A percentile compares a stretch with the other conserved stretches of the same genome.
Conservation (phyloP, 179 eudicot species). For the Beta macrorhiza region DNA sequence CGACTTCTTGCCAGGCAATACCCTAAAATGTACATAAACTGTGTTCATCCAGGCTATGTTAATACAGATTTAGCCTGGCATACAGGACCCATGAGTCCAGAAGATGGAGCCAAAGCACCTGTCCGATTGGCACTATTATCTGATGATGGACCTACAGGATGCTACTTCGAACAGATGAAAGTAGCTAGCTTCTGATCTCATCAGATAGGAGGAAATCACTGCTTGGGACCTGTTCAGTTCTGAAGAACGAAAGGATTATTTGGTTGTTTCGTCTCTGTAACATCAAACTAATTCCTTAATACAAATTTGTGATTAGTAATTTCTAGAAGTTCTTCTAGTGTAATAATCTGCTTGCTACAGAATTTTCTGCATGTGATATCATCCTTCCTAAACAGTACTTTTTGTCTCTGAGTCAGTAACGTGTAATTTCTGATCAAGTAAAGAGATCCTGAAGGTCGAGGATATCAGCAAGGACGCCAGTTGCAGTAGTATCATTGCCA, state of each 20-base stretch:
- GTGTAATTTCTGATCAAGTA: slow-evolving; percentile 18
- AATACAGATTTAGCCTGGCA: slow-evolving; percentile 31
- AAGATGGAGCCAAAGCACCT: slow-evolving; percentile 29
- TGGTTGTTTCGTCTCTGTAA: no score
- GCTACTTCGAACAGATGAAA: slow-evolving; percentile 29
- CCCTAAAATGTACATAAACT: slow-evolving; percentile 31
- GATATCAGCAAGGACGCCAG: slow-evolving; percentile 96
- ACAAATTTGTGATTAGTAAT: no score
- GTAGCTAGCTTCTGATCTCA: slow-evolving; percentile 23
- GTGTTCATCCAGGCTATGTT: slow-evolving; percentile 37
- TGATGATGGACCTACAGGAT: slow-evolving; percentile 29
- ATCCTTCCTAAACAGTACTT: no score
- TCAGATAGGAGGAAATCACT: not conserved
- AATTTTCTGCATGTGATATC: not conserved
- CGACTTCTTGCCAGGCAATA: slow-evolving; percentile 27
- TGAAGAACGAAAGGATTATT: not conserved
- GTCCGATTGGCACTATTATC: slow-evolving; percentile 23
- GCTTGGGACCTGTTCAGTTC: not conserved
- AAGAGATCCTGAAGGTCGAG: slow-evolving; percentile 85
- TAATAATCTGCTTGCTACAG: no score
- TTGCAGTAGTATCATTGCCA: slow-evolving; percentile 96
- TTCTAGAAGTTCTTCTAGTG: no score
- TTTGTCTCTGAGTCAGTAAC: no score
- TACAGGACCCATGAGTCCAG: slow-evolving; percentile 26
- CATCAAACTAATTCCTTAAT: no score